A percentile compares a stretch with the other conserved stretches of the same genome.
Evolutionary conservation across 2,329 filamentous ascomycete species (phyloP).

Genomic region (Monilinia vaccinii-corymbosi): DNA sequence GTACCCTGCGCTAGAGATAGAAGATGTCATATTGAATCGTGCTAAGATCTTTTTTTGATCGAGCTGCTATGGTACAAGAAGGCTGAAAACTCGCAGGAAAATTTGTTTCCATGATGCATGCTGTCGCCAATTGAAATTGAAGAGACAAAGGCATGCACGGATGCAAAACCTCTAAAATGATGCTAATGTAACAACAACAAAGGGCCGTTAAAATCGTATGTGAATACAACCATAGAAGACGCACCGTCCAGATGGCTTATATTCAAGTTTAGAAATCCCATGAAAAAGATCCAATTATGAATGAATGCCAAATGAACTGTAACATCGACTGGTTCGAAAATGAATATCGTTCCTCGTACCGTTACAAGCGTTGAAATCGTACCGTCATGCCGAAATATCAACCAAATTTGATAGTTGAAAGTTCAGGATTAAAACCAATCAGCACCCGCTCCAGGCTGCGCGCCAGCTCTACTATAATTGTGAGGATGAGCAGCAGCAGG

Average conservation of each 20-base stretch:
- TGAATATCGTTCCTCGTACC: conserved; percentile 29
- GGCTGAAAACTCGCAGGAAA: conserved; percentile 20
- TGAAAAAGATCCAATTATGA: conserved; percentile 6
- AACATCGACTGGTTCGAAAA: conserved; percentile 23
- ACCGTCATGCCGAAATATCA: conserved; percentile 25
- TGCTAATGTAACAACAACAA: conserved; percentile 31
- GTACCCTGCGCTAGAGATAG: conserved; percentile 27
- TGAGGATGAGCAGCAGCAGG: conserved; percentile 20
- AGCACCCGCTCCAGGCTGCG: conserved; percentile 22
- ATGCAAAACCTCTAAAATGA: conserved; percentile 17
- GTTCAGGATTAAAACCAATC: conserved; percentile 26
- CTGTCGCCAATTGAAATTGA: conserved; percentile 22
- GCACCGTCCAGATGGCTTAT: neutral
- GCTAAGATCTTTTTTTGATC: conserved; percentile 26
- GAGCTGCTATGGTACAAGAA: conserved; percentile 29
- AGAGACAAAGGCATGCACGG: conserved; percentile 18
- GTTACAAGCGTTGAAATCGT: conserved; percentile 32
- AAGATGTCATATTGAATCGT: conserved; percentile 24
- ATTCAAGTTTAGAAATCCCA: neutral
- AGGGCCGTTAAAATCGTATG: conserved; percentile 30
- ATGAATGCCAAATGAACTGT: conserved; percentile 14
- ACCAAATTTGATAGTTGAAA: conserved; percentile 4
- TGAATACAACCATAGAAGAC: conserved; percentile 27
- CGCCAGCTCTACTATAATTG: conserved; percentile 23
- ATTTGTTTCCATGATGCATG: conserved; percentile 25